Base-by-base conservation (phyloP, 768 basidiomycete genomes). In the Russula dissimulans region DNA sequence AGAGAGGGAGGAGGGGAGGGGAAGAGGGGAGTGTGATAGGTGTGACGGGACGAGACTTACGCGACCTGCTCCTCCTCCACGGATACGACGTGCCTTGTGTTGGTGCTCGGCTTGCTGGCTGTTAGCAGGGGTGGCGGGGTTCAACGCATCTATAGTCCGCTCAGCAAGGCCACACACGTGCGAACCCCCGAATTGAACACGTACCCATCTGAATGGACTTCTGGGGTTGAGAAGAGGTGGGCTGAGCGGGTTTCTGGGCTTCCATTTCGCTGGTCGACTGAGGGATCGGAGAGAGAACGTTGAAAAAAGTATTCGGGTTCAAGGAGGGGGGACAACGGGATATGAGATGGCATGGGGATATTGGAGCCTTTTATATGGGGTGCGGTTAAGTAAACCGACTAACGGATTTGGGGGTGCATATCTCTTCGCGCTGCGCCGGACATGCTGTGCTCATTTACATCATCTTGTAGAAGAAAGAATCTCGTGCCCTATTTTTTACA, bases 31-130 rank as follows among this genome's bases (percentile, higher is more conserved):
- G 5, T 5, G 6, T 5, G 43, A n/a, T 26, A 26, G 22, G 22
- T 26, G 22, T 26, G 22, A 10, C 2, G 54, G 14, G 42, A 44
- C 34, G 2, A 18, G 43, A 32, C 53, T 17, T 43, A 32, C 51
- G 58, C 64, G 55, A 34, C 68, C 86, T 48, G 81, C 86, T 62
- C 86, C 87, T 67, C 83, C 87, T 61, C 87, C 87, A 57, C 87
- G 83, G 51, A 89, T 69, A 61, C 86, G 82, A 56, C 75, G 76
- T 5, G 83, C 80, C 65, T 77, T 79, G 60, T 72, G 74, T 59
- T 79, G 74, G 57, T 76, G 59, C 46, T 69, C 63, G 52, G 68
- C 64, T n/a, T 62, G 50, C 52, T 76, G 72, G 9, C 72, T 68
- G 22, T 62, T 69, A 46, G 69, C 61, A 31, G 74, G 69, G 65